Conservation (phyloP, 305 asterid species). For the Rubia peregrina region DNA sequence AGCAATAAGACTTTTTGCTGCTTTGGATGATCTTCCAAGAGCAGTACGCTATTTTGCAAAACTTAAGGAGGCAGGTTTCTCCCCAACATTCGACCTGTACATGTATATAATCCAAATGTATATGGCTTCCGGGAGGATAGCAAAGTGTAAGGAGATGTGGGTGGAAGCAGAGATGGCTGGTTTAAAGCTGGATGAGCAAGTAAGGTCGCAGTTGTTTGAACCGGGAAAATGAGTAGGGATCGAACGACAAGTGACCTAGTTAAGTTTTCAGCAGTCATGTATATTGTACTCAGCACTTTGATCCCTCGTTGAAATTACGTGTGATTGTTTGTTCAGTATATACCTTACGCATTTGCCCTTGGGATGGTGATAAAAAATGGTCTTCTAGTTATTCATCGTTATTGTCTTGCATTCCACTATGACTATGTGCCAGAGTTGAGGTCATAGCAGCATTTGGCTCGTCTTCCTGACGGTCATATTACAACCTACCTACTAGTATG, state of each 20-base stretch:
- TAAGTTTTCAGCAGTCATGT: too few relatives aligned
- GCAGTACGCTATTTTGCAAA: conserved; percentile 59
- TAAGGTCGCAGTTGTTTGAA: conserved; percentile 7
- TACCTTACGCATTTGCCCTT: too few relatives aligned
- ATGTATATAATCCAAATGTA: conserved; percentile 43
- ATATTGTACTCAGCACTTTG: too few relatives aligned
- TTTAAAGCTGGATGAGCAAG: conserved; percentile 36
- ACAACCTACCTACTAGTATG: too few relatives aligned
- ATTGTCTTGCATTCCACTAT: too few relatives aligned
- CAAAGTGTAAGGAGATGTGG: conserved; percentile 59
- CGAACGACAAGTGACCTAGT: not conserved
- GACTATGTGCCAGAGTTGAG: too few relatives aligned
- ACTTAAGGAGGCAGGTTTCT: conserved; percentile 73
- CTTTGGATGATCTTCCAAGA: conserved; percentile 57
- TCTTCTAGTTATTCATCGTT: too few relatives aligned
- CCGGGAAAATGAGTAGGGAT: conserved; percentile 3
- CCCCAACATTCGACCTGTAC: conserved; percentile 63
- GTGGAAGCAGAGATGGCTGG: conserved; percentile 87
- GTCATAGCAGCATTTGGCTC: too few relatives aligned
- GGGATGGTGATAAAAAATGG: too few relatives aligned
- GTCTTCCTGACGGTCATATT: too few relatives aligned
- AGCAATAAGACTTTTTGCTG: conserved; percentile 75
- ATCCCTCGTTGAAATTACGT: too few relatives aligned
- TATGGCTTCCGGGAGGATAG: conserved; percentile 54
- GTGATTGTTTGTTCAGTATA: too few relatives aligned